Base-by-base conservation (phyloP, 2,329 filamentous ascomycete species). In the Penicillium brasilianum region DNA sequence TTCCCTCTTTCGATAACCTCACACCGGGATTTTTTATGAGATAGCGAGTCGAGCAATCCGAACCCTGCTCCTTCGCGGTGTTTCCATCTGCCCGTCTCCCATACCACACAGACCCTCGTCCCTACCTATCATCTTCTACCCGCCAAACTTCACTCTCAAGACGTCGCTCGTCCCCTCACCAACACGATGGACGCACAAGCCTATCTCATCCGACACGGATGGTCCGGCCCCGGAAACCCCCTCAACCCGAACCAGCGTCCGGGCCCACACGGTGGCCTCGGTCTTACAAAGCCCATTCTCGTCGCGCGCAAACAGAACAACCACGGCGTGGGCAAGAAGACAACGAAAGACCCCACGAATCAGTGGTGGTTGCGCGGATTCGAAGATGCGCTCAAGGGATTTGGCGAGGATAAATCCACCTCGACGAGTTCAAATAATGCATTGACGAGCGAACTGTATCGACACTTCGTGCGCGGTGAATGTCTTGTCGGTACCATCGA, bases 311-410 rank as follows among this genome's bases (percentile, higher is more conserved):
- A 96, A 78, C 85, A 89, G 69, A 90, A 96, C 76, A 80, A 90
- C 85, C 83, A 91, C 56, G 94, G 94, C 25, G 82, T 98, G 5
- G 94, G 94, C 57, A 88, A 91, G 74, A 92, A 91, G 76, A 86
- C 86, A 66, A 84, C 85, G 59, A 77, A 81, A 59, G 82, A 82
- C 30, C 82, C 85, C 34, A 83, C 84, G 60, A 94, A 97, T 74
- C 93, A 97, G 76, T 99, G 95, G 95, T 99, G 95, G 95, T 84
- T 97, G 78, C 90, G 92, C 60, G 95, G 95, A 11, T 97, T 97
- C 69, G 94, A 98, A 77, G 89, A 93, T 74, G 93, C 93, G 58
- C 81, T 97, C 66, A 90, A 95, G 76, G 90, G 89, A 4, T 84
- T 97, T 56, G 84, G 83, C 0, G 77, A 80, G 4, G 90, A 91